Evolutionary conservation across 1,139 yeast genomes (phyloP).

Genomic region (Debaryomycetaceae sp.): DNA sequence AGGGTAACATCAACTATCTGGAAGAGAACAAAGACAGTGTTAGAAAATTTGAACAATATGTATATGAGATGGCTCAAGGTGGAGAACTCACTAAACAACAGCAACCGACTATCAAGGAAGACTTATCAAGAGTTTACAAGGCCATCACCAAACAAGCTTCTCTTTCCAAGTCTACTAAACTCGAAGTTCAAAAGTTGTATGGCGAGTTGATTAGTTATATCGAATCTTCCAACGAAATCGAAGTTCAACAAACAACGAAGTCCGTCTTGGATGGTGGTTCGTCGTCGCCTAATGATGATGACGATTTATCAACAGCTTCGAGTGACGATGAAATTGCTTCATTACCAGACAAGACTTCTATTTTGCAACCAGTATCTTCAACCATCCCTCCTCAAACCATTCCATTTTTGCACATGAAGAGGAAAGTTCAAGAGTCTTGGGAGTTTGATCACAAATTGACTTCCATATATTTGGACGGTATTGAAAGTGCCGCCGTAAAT

Average conservation of each 20-base stretch:
- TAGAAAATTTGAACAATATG: conserved; percentile 93
- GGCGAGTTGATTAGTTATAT: conserved; percentile 73
- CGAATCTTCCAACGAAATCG: conserved; percentile 65
- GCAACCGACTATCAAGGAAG: conserved; percentile 79
- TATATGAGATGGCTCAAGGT: conserved; percentile 95
- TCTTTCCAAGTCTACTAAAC: conserved; percentile 56
- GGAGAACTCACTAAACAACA: conserved; percentile 69
- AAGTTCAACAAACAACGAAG: conserved; percentile 44
- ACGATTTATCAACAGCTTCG: conserved; percentile 44
- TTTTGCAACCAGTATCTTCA: conserved; percentile 70
- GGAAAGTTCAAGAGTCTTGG: conserved; percentile 77
- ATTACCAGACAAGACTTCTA: conserved; percentile 68
- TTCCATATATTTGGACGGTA: conserved; percentile 77
- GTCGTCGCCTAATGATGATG: conserved; percentile 49
- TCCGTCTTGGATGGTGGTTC: conserved; percentile 33
- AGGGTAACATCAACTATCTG: conserved; percentile 80
- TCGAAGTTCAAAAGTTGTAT: conserved; percentile 79
- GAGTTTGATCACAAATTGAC: conserved; percentile 77
- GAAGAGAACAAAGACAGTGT: conserved; percentile 89
- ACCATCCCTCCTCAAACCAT: conserved; percentile 79
- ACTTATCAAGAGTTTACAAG: conserved; percentile 78
- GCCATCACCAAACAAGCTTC: conserved; percentile 73
- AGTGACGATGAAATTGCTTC: conserved; percentile 79
- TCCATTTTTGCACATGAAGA: conserved; percentile 92
- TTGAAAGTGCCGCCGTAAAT: conserved; percentile 88